Percentiles rank a stretch among this genome's conserved stretches.
phyloP scores from a whole-genome alignment of 1,139 yeast genomes.

The Candida pseudoviswanathii region DNA sequence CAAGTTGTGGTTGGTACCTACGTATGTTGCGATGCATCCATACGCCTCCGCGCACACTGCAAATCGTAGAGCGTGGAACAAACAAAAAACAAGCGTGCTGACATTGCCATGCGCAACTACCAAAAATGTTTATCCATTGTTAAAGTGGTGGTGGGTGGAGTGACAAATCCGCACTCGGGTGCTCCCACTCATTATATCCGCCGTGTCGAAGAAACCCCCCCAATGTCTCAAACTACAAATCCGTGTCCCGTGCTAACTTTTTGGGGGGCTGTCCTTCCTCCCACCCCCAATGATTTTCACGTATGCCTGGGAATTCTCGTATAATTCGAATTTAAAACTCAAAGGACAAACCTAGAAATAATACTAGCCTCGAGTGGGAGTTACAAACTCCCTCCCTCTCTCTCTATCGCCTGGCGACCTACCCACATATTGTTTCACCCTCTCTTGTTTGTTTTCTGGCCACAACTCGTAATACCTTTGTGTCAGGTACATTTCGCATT shows the following conservation, averaged over 20 bases:
- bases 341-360: not conserved
- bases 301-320: not conserved
- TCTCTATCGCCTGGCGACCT: no score
- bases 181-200: no score
- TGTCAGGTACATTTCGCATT: not conserved
- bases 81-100: no score
- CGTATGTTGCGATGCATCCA: not conserved
- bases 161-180: no score
- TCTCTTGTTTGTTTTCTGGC: not conserved
- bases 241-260: no score
- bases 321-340: slow-evolving; percentile 4
- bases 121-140: no score
- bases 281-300: not conserved
- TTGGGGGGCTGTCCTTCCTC: no score
- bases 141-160: no score
- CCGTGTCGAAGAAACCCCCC: no score
- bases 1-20: not conserved
- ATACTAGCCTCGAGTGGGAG: not conserved
- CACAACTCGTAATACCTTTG: not conserved
- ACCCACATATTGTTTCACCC: not conserved
- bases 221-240: no score
- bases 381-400: not conserved
- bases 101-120: no score
- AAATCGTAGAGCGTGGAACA: not conserved
- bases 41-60: not conserved